These are phyloP conservation scores for Penicillium sp. DNA, from an alignment of 2,329 filamentous ascomycete species.

Conservation along the genomic window DNA sequence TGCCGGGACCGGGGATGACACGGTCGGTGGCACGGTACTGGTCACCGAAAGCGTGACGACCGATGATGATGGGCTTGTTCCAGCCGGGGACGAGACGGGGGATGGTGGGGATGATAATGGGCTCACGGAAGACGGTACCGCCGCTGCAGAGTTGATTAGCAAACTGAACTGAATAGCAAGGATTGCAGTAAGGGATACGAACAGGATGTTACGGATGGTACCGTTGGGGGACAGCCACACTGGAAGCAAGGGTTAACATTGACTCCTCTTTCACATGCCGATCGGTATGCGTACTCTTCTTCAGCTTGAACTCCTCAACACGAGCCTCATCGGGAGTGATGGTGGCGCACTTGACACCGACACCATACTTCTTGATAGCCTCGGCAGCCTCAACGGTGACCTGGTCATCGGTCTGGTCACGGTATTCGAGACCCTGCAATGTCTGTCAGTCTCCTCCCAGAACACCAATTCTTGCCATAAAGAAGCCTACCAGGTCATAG, in stretches of 20 bases:
- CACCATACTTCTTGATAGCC: constrained; percentile 97
- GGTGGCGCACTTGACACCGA: constrained; percentile 97
- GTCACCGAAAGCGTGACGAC: constrained; percentile 94
- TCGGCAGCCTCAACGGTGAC: constrained; percentile 91
- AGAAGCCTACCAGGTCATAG: constrained; percentile 86
- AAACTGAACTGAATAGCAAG: too few species aligned
- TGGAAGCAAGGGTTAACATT: constrained; percentile 47
- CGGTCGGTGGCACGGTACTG: constrained; percentile 95
- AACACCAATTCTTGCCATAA: too few species aligned
- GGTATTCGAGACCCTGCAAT: constrained; percentile 89
- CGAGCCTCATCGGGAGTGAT: constrained; percentile 96
- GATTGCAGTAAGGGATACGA: too few species aligned
- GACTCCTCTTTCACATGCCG: too few species aligned
- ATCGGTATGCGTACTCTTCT: constrained; percentile 75
- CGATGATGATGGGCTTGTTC: constrained; percentile 99
- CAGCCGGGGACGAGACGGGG: constrained; percentile 91
- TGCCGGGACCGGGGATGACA: constrained; percentile 73
- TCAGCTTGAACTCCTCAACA: constrained; percentile 95
- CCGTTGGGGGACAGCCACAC: constrained; percentile 99
- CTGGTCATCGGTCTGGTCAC: constrained; percentile 91
- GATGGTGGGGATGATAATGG: constrained; percentile 88
- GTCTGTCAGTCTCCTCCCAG: too few species aligned
- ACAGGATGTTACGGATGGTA: constrained; percentile 61
- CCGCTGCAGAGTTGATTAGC: constrained; percentile 44
- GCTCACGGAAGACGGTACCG: constrained; percentile 97